Base-by-base conservation (phyloP, 2,329 filamentous ascomycete genomes). In the Talaromyces islandicus region DNA sequence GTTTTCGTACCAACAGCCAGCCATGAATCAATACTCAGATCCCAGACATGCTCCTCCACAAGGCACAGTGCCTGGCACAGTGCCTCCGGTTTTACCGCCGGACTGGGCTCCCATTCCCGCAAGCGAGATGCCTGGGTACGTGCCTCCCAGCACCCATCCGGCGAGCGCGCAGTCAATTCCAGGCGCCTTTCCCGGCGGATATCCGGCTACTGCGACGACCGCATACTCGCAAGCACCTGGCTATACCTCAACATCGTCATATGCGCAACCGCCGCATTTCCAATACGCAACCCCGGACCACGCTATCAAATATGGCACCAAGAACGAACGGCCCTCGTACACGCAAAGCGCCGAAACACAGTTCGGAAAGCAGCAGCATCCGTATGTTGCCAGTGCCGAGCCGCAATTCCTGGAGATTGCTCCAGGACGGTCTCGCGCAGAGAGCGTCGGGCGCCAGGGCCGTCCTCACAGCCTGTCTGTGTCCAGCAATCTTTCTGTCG, bases 221-320 rank as follows among this genome's bases (percentile, higher is more conserved):
- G 41, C 54, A 19, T 57, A 62, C 51, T 43, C 60, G 7, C 56
- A 56, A 35, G 43, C 24, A 21, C 59, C 35, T 41, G 51, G 21
- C 11, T 60, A 60, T n/a, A 51, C 55, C 10, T 35, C 59, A 30
- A 55, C 59, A 12, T 52, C 63, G 24, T 61, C 63, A 10, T 75
- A 77, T 65, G 71, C 72, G 11, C 63, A 72, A 4, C 72, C 70
- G 1, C 54, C 65, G 12, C 65, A 66, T 24, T 77, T 66, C 48
- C 74, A 77, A 61, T 78, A 77, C 63, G 73, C 75, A 4, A 71
- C 77, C 38, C 63, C 74, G 14, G 74, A 76, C 53, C 70, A 70
- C 0, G 73, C 75, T 63, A 65, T 76, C 56, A 76, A 71, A 54
- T 78, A 75, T 64, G 65, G 30, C 43, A 21, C 48, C 54, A 50